phyloP scores from a whole-genome alignment of 441 rosid species.

The Arabidopsis lyrata region DNA sequence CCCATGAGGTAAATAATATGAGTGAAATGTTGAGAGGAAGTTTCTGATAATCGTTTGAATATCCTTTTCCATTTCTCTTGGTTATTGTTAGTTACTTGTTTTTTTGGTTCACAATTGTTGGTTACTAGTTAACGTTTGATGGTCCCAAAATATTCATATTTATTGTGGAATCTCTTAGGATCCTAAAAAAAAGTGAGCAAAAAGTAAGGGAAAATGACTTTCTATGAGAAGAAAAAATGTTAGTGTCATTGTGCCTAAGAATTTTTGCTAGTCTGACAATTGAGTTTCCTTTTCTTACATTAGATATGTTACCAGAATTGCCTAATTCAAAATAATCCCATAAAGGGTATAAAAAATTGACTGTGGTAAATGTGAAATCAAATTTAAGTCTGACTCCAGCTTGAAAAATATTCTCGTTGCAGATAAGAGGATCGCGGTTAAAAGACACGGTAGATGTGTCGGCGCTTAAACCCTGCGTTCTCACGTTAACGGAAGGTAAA shows the following conservation, averaged over 20 bases:
- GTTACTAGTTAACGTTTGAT: conserved; percentile 27
- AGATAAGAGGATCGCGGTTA: conserved; percentile 64
- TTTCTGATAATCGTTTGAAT: conserved; percentile 5
- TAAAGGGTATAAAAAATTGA: not conserved
- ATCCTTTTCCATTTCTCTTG: not conserved
- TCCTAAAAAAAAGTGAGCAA: conserved; percentile 19
- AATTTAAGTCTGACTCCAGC: not conserved
- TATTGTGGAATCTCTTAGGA: conserved; percentile 25
- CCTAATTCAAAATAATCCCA: not conserved
- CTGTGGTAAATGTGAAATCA: conserved; percentile 7
- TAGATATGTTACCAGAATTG: conserved; percentile 21
- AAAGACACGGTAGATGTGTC: conserved; percentile 67
- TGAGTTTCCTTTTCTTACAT: not conserved
- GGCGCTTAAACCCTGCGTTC: conserved; percentile 68
- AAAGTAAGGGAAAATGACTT: conserved; percentile 44
- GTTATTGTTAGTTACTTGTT: not conserved
- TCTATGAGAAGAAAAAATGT: not conserved
- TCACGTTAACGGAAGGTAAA: conserved; percentile 65
- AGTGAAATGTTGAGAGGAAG: not conserved
- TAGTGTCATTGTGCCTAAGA: conserved; percentile 35
- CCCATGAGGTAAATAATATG: conserved; percentile 60
- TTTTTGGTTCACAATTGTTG: not conserved
- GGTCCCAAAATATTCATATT: conserved; percentile 37
- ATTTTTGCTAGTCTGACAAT: conserved; percentile 14
- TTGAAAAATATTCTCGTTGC: conserved; percentile 1